phyloP scores from a whole-genome alignment of 2,329 filamentous ascomycete species.

The Ophiocordyceps camponoti-leonardi region DNA sequence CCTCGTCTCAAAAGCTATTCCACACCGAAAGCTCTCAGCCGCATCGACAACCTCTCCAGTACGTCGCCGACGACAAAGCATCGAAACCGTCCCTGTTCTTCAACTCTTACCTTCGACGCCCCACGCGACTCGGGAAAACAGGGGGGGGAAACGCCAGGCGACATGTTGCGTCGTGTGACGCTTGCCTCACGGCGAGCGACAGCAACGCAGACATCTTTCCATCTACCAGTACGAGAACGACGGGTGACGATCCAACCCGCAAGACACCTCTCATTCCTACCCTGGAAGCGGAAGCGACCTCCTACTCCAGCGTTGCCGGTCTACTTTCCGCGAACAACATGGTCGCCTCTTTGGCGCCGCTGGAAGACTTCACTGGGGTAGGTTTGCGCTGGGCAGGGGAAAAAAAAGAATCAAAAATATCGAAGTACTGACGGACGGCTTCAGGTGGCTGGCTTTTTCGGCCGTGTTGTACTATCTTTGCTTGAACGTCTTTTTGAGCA shows the following conservation, averaged over 20 bases:
- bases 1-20: no score
- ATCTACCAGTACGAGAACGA: no score
- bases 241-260: constrained; percentile 3
- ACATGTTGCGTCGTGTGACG: constrained; percentile 8
- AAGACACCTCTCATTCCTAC: constrained; percentile 16
- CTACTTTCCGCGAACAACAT: constrained; percentile 12
- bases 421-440: no score
- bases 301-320: constrained; percentile 10
- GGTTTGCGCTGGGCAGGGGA: no score
- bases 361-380: constrained; percentile 14
- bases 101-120: no score
- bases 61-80: no score
- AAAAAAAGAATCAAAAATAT: no score
- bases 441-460: not conserved
- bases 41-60: no score
- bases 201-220: not conserved
- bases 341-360: not conserved
- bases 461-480: not conserved
- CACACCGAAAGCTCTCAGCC: no score
- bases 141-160: not conserved
- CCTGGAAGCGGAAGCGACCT: constrained; percentile 11
- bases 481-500: not conserved
- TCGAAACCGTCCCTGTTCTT: no score
- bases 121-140: no score
- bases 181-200: constrained; percentile 8